Base-by-base conservation (phyloP, 495 filamentous ascomycete species). In the Penicillium odoratum region DNA sequence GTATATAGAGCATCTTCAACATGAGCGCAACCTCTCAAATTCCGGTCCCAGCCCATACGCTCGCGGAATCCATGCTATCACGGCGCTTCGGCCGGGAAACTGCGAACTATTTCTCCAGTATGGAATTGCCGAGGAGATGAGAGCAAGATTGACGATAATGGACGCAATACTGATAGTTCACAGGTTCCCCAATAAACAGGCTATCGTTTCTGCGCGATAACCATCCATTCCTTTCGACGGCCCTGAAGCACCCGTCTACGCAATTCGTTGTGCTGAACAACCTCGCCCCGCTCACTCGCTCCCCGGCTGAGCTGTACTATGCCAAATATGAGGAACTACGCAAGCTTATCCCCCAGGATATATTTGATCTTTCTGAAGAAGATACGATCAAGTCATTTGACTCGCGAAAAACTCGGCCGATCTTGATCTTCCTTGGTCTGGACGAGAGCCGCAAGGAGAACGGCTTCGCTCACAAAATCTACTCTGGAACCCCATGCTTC, bases 51-150 rank as follows among this genome's bases (percentile, higher is more conserved):
- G 81, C 81, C 8, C 81, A 86, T 64, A 74, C 76, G 58, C 82
- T 88, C 66, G 82, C 89, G 65, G 85, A 93, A 77, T 91, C 89
- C 7, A 92, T 93, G 85, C 77, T 98, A 62, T 84, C 88, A 44
- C 82, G 87, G 48, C 94, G 89, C 58, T 97, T 96, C 72, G 94
- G 94, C 64, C 87, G 80, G 62, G 94, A 98, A 76, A 85, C 91
- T 11, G 85, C 88, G 62, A 98, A 98, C 76, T 98, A 98, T 82
- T 98, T 97, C 78, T 89, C 91, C 56, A 91, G 92, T 81, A 73
- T 42, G 68, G 45, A 16, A 26, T 29, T 34, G 42, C 56, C n/a
- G 31, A 54, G 34, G 48, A 38, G 33, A 40, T 26, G 47, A 51
- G 3, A 28, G 13, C 51, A 16, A 31, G 13, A 25, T 11, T 21